Base-by-base conservation (phyloP, 495 filamentous ascomycete species). In the Thozetella sp. region DNA sequence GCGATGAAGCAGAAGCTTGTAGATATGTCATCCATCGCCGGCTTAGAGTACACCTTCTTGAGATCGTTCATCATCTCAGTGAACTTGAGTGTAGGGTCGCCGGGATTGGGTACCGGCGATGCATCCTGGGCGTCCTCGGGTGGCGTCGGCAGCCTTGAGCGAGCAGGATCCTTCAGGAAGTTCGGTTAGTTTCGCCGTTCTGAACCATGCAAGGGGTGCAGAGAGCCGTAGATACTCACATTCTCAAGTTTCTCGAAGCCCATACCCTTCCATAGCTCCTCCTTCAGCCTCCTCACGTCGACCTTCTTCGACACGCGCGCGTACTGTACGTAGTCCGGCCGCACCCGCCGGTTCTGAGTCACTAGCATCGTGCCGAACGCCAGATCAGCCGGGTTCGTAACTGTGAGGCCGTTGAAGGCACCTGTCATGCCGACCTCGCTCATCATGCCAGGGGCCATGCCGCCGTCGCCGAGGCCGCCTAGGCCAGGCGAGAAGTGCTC, bases 1-100 rank as follows among this genome's bases (percentile, higher is more conserved):
- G 93, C 97, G 68, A 99, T 99, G 76, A 99, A 99, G 67, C 96
- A 97, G 71, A 88, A 99, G 53, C 88, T 93, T 1, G 96, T 99
- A 37, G 93, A 97, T 69, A 99, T 99, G 75, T 99, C 96, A 37
- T 87, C 87, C 83, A 99, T 90, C 25, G 83, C 82, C 58, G 90
- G 83, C 66, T 89, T 86, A 15, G 92, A 88, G 68, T 99, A 99
- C 1, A 96, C 93, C 2, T 77, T 72, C 72, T 95, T 90, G 22
- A 99, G 80, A 51, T 86, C 85, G 70, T 96, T 95, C 86, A 99
- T 96, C 57, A 98, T 86, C 2, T 85, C 74, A 0, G 95, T 97
- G 76, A 99, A 99, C 64, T 88, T 92, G 63, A 97, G 76, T 4
- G 73, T 68, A 6, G 72, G 63, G 25, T 70, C 71, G 25, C 73